Evolutionary conservation across 2,329 filamentous ascomycete genomes (phyloP), one percentile per base, ranked within the genome.

Genomic region (Monascus ruber): DNA sequence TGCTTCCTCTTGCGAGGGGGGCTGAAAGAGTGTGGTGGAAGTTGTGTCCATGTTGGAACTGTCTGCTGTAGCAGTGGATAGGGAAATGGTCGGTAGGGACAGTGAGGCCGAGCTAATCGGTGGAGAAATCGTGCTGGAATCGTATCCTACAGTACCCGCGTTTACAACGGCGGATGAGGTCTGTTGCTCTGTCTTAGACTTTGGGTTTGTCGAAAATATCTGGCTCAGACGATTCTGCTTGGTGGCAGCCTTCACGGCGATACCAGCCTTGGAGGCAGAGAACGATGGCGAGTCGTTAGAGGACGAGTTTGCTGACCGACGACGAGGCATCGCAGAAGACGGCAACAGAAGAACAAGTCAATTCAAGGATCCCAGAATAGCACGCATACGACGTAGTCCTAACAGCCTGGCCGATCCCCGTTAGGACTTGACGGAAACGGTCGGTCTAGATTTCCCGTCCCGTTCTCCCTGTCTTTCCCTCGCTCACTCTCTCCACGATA

Each of bases 21-120:
- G 87, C 56, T 89, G 79, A 65, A 94, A 95, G 37, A 96, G 77
- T 6, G 79, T 94, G 36, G 83, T 83, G 9, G 82, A 72, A 36
- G 81, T 71, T 51, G 83, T 76, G 52, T 94, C 83, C 60, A 77
- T 76, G 53, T 75, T 81, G 59, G 79, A 76, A 64, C 71, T 91
- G 52, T 85, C 83, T 46, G 78, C 82, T 26, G 79, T 84, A 36
- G 85, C 85, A 33, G 86, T 87, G 8, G 89, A 94, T 41, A 96
- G 74, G 33, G 86, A 94, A 56, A 96, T 95, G 39, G 83, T 89
- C 31, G 89, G 89, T 53, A 95, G 70, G 35, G 85, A 84, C 47
- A 88, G 68, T 42, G 83, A 81, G 33, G 86, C 74, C 42, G 78
- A 75, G 47, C 78, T 80, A 54, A 86, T 81, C 45, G 78, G 74